Percentiles rank a stretch among this genome's conserved stretches.
These are phyloP conservation scores for Cymbidium sinense DNA, from an alignment of 106 monocot species.

Conservation along the genomic window DNA sequence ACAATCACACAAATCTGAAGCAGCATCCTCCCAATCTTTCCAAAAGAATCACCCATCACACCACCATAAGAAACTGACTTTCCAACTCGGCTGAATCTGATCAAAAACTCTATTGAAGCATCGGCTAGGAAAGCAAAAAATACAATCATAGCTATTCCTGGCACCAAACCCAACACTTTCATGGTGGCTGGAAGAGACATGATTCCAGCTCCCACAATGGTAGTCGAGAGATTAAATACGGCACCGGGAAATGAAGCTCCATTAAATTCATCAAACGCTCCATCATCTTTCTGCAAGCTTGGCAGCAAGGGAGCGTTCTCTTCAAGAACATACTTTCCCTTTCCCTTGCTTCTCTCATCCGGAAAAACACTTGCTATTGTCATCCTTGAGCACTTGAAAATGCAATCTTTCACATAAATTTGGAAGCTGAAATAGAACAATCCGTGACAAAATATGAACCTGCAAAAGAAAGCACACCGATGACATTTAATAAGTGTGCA, in stretches of 20 bases:
- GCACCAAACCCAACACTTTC: constrained; percentile 79
- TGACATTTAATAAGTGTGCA: too few species aligned
- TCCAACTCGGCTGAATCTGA: constrained; percentile 57
- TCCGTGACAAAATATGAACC: not conserved
- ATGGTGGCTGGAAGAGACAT: constrained; percentile 90
- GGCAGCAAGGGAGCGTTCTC: constrained; percentile 64
- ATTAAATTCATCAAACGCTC: constrained; percentile 43
- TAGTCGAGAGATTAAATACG: constrained; percentile 90
- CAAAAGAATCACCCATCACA: constrained; percentile 80
- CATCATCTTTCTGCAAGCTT: constrained; percentile 26
- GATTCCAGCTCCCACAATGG: constrained; percentile 93
- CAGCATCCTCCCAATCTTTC: constrained; percentile 55
- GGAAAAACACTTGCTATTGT: constrained; percentile 34
- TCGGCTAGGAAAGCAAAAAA: constrained; percentile 74
- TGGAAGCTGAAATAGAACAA: not conserved
- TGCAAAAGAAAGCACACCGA: not conserved
- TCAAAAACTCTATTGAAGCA: constrained; percentile 76
- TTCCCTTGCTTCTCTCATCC: constrained; percentile 20
- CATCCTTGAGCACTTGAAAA: constrained; percentile 22
- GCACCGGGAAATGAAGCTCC: constrained; percentile 88
- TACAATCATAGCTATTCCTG: constrained; percentile 65
- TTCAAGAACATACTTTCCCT: constrained; percentile 36
- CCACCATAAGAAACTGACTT: constrained; percentile 61
- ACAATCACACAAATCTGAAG: constrained; percentile 75
- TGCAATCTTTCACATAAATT: not conserved